Conservation (phyloP, 352 stramenopile genomes). For the Phytophthora capsici region DNA sequence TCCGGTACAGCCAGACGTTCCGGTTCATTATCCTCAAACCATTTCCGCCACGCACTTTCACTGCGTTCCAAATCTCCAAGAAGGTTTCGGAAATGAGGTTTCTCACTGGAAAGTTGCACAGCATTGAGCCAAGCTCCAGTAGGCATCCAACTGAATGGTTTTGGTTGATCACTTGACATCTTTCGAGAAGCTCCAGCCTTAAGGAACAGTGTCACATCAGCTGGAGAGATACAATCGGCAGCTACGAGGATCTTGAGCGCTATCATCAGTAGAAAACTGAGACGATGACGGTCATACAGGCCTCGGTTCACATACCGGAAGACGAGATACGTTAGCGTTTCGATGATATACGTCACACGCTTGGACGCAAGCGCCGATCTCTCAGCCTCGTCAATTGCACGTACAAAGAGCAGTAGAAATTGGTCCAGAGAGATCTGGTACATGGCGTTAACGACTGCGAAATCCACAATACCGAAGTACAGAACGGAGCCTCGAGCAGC, state of each 20-base stretch:
- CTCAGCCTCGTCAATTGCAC: conserved; percentile 84
- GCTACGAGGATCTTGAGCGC: conserved; percentile 82
- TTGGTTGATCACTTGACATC: conserved; percentile 66
- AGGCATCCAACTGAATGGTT: conserved; percentile 77
- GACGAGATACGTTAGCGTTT: conserved; percentile 86
- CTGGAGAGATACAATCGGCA: conserved; percentile 53
- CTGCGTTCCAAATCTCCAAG: conserved; percentile 71
- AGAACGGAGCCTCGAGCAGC: conserved; percentile 86
- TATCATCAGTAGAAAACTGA: conserved; percentile 78
- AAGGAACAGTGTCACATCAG: conserved; percentile 74
- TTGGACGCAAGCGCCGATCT: conserved; percentile 80
- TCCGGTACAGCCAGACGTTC: conserved; percentile 67
- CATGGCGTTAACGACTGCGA: conserved; percentile 89
- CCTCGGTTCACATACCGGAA: conserved; percentile 82
- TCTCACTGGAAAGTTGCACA: conserved; percentile 71
- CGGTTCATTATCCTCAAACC: conserved; percentile 85
- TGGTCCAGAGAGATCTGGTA: conserved; percentile 92
- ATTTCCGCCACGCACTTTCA: conserved; percentile 72
- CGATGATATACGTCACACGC: conserved; percentile 88
- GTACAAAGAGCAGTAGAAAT: conserved; percentile 89
- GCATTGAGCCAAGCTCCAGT: conserved; percentile 73
- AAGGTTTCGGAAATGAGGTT: conserved; percentile 69
- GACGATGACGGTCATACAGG: conserved; percentile 74
- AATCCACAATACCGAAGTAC: conserved; percentile 92
- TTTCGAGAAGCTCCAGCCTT: conserved; percentile 76